These are phyloP conservation scores for Actinidia arguta DNA, from an alignment of 179 eudicot species.

Conservation along the genomic window DNA sequence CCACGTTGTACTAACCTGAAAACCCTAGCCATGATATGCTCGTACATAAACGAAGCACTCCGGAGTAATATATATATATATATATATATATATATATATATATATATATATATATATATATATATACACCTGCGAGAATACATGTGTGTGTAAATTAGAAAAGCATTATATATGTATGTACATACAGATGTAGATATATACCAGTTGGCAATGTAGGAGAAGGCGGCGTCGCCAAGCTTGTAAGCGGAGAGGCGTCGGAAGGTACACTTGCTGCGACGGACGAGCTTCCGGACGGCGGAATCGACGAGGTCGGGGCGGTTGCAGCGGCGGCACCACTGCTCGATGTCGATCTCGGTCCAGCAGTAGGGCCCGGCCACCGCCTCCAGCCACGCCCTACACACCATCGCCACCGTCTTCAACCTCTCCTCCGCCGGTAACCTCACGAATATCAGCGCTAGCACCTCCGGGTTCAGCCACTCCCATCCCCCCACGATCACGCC, in stretches of 20 bases:
- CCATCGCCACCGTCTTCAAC: constrained; percentile 20
- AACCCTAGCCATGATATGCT: no score
- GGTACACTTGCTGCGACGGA: constrained; percentile 27
- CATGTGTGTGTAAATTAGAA: not conserved
- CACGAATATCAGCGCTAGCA: constrained; percentile 26
- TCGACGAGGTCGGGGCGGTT: constrained; percentile 22
- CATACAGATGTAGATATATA: not conserved
- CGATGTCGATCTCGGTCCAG: constrained; percentile 32
- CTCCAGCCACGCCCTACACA: constrained; percentile 29
- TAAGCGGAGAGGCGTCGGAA: constrained; percentile 20
- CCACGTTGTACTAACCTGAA: no score
- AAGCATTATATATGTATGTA: not conserved
- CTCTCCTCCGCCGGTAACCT: constrained; percentile 28
- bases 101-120: not conserved
- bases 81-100: not conserved
- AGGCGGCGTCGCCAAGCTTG: constrained; percentile 21
- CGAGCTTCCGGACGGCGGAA: constrained; percentile 31
- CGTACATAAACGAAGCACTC: not conserved
- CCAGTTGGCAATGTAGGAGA: constrained; percentile 32
- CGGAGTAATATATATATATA: not conserved
- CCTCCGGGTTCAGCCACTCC: constrained; percentile 29
- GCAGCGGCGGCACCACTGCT: constrained; percentile 22
- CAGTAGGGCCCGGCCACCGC: constrained; percentile 31
- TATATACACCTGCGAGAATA: not conserved
- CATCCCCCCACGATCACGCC: not conserved